Base-by-base conservation (phyloP, 2,329 filamentous ascomycete genomes). In the Pseudovirgaria hyperparasitica region DNA sequence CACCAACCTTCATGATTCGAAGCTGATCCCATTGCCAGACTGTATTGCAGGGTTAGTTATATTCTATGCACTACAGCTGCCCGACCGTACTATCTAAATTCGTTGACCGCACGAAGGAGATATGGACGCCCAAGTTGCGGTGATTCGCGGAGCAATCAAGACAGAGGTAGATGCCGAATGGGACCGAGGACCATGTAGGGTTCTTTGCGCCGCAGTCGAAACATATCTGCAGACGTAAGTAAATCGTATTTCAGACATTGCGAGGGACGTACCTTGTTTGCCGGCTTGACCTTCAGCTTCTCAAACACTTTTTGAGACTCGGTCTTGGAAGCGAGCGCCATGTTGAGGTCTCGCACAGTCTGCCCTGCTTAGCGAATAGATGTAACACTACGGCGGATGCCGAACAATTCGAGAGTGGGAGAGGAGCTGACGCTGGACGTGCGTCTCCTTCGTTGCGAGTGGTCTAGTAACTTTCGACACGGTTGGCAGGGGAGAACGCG, bases 121-220 rank as follows among this genome's bases (percentile, higher is more conserved):
- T 94, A 60, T 98, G 90, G 34, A 96, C 87, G 57, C 90, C 90
- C 46, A 98, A 76, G 58, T 96, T 96, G 45, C 90, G 79, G 59
- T 98, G 90, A 57, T 94, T 85, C 31, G 87, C 80, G 22, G 87
- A 94, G 63, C 90, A 98, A 62, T 98, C 90, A 46, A 98, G 77
- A 52, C 90, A 98, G 13, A 98, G 74, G 55, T 96, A 98, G 55
- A 98, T 96, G 50, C 82, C 90, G 39, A 98, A 85, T 8, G 87
- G 86, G 17, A 94, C 86, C 5, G 87, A 96, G 6, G 86, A 92
- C 90, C 90, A 98, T 32, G 90, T 96, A 36, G 90, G 90, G 52
- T 94, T 94, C 62, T 96, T 96, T 48, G 85, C 80, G 53, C 82
- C 77, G 60, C 90, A 98, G 63, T 98, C 90, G 61, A 98, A 98